These are phyloP conservation scores for Arthrinium phaeospermum DNA, from an alignment of 2,329 filamentous ascomycete species.

Conservation along the genomic window DNA sequence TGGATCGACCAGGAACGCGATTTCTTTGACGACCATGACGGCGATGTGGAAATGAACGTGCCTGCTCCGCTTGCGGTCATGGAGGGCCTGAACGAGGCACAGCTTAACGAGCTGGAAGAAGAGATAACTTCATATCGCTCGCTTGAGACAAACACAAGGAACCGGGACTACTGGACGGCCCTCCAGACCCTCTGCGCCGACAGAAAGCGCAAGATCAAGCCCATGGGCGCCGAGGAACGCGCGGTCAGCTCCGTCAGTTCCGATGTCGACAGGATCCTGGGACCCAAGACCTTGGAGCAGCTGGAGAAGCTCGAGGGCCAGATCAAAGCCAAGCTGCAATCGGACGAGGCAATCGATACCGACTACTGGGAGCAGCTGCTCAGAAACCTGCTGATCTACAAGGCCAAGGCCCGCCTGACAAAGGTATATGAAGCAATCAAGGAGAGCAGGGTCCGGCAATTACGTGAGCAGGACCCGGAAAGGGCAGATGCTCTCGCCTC, in stretches of 20 bases:
- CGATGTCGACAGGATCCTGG: slow-evolving; percentile 87
- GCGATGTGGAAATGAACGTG: slow-evolving; percentile 74
- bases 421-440: slow-evolving; percentile 79
- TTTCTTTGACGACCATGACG: slow-evolving; percentile 83
- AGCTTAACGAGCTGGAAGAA: slow-evolving; percentile 78
- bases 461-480: slow-evolving; percentile 71
- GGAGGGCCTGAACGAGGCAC: slow-evolving; percentile 68
- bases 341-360: slow-evolving; percentile 90
- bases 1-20: slow-evolving; percentile 86
- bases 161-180: slow-evolving; percentile 91
- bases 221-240: slow-evolving; percentile 68
- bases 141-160: slow-evolving; percentile 78
- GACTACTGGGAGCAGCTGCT: slow-evolving; percentile 98
- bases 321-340: slow-evolving; percentile 83
- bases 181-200: slow-evolving; percentile 85
- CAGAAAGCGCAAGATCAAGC: slow-evolving; percentile 68
- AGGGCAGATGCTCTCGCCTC: slow-evolving; percentile 59
- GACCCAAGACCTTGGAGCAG: slow-evolving; percentile 84
- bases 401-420: slow-evolving; percentile 84
- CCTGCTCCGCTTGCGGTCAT: slow-evolving; percentile 83
- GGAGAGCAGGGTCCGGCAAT: slow-evolving; percentile 67
- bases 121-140: slow-evolving; percentile 82
- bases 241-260: slow-evolving; percentile 82
- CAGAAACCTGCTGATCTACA: slow-evolving; percentile 84
- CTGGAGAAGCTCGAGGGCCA: slow-evolving; percentile 86